A percentile compares a stretch with the other conserved stretches of the same genome.
Conservation (phyloP, 768 basidiomycete species). For the Lactifluus pinguis region DNA sequence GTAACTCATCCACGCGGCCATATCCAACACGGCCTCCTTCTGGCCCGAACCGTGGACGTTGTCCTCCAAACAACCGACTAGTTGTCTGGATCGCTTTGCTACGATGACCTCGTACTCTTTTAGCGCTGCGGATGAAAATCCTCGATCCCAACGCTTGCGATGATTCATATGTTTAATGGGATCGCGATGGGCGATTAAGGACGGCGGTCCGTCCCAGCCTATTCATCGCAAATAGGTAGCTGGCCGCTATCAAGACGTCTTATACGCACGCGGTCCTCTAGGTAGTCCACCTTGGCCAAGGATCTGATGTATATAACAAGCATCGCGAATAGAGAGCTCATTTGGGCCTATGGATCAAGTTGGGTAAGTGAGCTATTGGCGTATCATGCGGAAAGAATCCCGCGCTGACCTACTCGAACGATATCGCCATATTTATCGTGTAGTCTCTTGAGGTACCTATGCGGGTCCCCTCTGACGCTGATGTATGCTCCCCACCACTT, state of each 20-base stretch:
- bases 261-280: constrained; percentile 14
- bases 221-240: background rate
- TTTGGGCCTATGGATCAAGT: constrained; percentile 1
- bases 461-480: constrained; percentile 30
- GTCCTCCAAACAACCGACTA: constrained; percentile 22
- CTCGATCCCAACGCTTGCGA: constrained; percentile 36
- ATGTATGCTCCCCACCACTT: constrained; percentile 33
- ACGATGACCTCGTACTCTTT: constrained; percentile 36
- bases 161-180: constrained; percentile 32
- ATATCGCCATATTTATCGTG: constrained; percentile 30
- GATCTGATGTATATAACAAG: background rate
- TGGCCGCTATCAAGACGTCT: background rate
- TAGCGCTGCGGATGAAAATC: constrained; percentile 33
- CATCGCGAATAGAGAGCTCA: constrained; percentile 3
- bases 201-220: constrained; percentile 11
- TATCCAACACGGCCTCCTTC: constrained; percentile 23
- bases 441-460: constrained; percentile 24
- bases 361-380: background rate
- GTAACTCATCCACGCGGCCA: constrained; percentile 29
- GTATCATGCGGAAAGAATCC: background rate
- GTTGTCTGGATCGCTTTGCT: constrained; percentile 26
- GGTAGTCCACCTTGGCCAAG: constrained; percentile 15
- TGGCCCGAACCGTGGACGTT: constrained; percentile 1
- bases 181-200: constrained; percentile 29
- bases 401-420: constrained; percentile 29